phyloP scores from a whole-genome alignment of 2,329 filamentous ascomycete species.

The Stagonosporopsis chrysanthemi region DNA sequence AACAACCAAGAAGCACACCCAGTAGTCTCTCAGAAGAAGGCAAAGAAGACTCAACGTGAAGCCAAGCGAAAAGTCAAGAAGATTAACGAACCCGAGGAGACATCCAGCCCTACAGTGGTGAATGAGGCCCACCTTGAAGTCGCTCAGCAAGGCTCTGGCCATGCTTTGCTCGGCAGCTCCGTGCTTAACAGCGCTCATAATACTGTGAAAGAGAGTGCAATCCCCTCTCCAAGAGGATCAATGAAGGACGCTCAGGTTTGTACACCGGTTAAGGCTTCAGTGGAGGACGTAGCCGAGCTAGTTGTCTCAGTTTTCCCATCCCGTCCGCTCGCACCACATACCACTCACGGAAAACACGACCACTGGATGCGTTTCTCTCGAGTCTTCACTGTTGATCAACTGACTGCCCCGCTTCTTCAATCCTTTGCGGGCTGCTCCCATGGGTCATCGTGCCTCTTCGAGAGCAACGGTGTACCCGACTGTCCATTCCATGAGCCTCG shows the following conservation, averaged over 20 bases:
- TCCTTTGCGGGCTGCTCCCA: conserved; percentile 11
- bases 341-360: conserved; percentile 25
- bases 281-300: not conserved
- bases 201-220: not conserved
- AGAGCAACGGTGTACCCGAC: conserved; percentile 22
- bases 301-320: not conserved
- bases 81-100: conserved; percentile 3
- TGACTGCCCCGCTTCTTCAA: conserved; percentile 19
- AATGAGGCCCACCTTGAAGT: not conserved
- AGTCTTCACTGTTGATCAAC: conserved; percentile 26
- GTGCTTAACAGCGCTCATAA: not conserved
- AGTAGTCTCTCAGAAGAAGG: conserved; percentile 32
- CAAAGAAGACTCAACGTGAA: conserved; percentile 32
- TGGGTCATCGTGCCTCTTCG: conserved; percentile 24
- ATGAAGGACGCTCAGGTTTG: not conserved
- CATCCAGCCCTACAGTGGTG: not conserved
- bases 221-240: not conserved
- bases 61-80: conserved; percentile 34
- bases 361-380: conserved; percentile 29
- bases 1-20: not conserved
- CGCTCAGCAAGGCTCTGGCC: not conserved
- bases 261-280: not conserved
- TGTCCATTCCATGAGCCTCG: conserved; percentile 35
- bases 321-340: not conserved
- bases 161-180: not conserved